Evolutionary conservation across 805 yeast genomes (phyloP).

Genomic region (Cyberlindnera amylophila): DNA sequence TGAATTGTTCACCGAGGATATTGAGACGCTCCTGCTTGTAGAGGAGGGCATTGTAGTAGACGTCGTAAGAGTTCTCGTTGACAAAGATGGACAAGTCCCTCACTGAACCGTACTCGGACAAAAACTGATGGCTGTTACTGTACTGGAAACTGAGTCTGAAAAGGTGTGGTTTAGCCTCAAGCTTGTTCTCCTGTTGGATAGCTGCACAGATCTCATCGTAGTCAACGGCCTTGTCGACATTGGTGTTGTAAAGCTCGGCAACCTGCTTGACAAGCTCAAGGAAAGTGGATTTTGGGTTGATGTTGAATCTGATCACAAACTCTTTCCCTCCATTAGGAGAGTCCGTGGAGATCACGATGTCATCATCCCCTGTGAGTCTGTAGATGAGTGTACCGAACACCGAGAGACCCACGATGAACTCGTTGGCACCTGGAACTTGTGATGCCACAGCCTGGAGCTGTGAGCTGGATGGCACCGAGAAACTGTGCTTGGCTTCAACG

Average conservation of each 20-base stretch:
- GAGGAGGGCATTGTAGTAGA: constrained; percentile 72
- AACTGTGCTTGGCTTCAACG: constrained; percentile 53
- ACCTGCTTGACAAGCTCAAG: constrained; percentile 46
- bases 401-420: constrained; percentile 56
- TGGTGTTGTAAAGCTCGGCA: constrained; percentile 35
- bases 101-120: constrained; percentile 43
- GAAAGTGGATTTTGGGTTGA: constrained; percentile 55
- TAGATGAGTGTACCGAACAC: constrained; percentile 66
- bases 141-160: constrained; percentile 57
- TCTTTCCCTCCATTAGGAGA: constrained; percentile 36
- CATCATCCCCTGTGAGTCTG: constrained; percentile 92
- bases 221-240: constrained; percentile 34
- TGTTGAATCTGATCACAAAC: constrained; percentile 58
- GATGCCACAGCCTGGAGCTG: constrained; percentile 21
- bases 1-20: constrained; percentile 69
- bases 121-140: constrained; percentile 26
- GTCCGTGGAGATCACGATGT: constrained; percentile 80
- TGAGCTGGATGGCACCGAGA: constrained; percentile 30
- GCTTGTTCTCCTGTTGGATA: constrained; percentile 45
- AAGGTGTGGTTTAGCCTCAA: constrained; percentile 58
- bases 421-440: constrained; percentile 25
- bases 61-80: constrained; percentile 34
- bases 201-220: constrained; percentile 53
- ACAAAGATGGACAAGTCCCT: constrained; percentile 61
- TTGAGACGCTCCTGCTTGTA: constrained; percentile 67